Evolutionary conservation across 805 yeast genomes (phyloP).

Genomic region (Candida insectorum): DNA sequence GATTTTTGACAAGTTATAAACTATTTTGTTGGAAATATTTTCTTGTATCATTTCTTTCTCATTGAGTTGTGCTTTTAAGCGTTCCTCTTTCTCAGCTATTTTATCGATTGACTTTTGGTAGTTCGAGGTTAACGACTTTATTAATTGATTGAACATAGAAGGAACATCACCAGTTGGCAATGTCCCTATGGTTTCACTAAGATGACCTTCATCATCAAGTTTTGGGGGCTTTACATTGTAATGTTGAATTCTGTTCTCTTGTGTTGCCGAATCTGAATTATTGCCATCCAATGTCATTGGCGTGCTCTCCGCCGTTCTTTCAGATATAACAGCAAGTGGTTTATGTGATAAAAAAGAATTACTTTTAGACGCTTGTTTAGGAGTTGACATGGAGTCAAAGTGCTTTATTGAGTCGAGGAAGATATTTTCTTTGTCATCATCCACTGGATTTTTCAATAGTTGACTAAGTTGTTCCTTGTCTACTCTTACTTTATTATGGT

Average conservation of each 20-base stretch:
- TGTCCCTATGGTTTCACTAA: slow-evolving; percentile 14
- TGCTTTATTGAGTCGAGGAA: slow-evolving; percentile 32
- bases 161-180: slow-evolving; percentile 15
- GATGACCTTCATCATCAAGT: slow-evolving; percentile 27
- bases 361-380: slow-evolving; percentile 17
- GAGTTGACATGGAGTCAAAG: slow-evolving; percentile 29
- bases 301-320: slow-evolving; percentile 27
- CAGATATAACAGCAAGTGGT: slow-evolving; percentile 31
- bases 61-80: slow-evolving; percentile 50
- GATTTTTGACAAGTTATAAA: slow-evolving; percentile 25
- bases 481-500: slow-evolving; percentile 23
- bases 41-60: slow-evolving; percentile 47
- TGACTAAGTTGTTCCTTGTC: slow-evolving; percentile 31
- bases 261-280: neutral
- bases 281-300: slow-evolving; percentile 12
- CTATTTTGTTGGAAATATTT: slow-evolving; percentile 13
- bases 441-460: slow-evolving; percentile 13
- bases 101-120: slow-evolving; percentile 53
- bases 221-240: slow-evolving; percentile 33
- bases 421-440: slow-evolving; percentile 49
- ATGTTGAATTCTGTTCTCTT: slow-evolving; percentile 9
- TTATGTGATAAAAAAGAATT: slow-evolving; percentile 15
- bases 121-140: slow-evolving; percentile 48
- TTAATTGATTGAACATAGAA: slow-evolving; percentile 37
- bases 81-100: slow-evolving; percentile 26